Conservation (phyloP, 768 basidiomycete species). For the Asterophora parasitica region DNA sequence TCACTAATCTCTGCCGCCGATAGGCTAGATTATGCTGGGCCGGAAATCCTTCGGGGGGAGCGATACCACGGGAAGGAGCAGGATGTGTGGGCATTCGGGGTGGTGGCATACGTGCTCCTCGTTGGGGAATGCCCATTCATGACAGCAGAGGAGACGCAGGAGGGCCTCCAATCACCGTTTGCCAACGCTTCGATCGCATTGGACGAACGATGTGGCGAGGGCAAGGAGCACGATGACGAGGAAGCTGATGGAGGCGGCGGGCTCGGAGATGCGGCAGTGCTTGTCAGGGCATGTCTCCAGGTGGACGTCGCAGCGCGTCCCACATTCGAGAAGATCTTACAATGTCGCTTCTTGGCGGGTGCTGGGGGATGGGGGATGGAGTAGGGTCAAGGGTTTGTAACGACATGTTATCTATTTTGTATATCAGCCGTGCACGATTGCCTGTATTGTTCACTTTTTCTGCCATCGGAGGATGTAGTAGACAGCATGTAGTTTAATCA, state of each 20-base stretch:
- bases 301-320: slow-evolving; percentile 77
- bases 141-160: slow-evolving; percentile 87
- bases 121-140: slow-evolving; percentile 90
- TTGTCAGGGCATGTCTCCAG: slow-evolving; percentile 81
- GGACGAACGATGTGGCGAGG: slow-evolving; percentile 77
- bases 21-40: slow-evolving; percentile 91
- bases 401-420: slow-evolving; percentile 11
- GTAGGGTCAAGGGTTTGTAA: slow-evolving; percentile 13
- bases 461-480: background rate
- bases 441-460: slow-evolving; percentile 1
- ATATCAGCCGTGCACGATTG: slow-evolving; percentile 3
- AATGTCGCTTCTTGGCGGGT: slow-evolving; percentile 78
- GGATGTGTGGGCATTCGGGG: slow-evolving; percentile 97
- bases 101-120: slow-evolving; percentile 92
- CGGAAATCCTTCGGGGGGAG: slow-evolving; percentile 93
- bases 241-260: slow-evolving; percentile 82
- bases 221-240: slow-evolving; percentile 65
- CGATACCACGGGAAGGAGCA: slow-evolving; percentile 95
- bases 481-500: slow-evolving; percentile 8
- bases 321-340: slow-evolving; percentile 76
- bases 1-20: slow-evolving; percentile 12
- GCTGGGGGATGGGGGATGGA: slow-evolving; percentile 64
- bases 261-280: slow-evolving; percentile 77
- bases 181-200: slow-evolving; percentile 70
- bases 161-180: slow-evolving; percentile 72